Conservation (phyloP, 2,329 filamentous ascomycete genomes). For the Ophiostoma australiae region DNA sequence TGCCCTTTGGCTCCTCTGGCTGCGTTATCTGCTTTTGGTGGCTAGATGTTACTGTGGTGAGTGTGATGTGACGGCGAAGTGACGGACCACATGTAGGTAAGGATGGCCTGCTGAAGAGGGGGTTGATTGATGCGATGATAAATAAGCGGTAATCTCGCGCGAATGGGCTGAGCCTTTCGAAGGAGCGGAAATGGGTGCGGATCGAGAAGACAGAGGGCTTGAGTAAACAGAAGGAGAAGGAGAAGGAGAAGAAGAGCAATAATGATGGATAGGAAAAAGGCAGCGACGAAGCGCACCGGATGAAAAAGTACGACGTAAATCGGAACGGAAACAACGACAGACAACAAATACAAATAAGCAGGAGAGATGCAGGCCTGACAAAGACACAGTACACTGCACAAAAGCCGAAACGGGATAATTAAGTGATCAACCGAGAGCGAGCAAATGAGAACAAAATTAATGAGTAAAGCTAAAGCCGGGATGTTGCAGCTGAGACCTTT, state of each 20-base stretch:
- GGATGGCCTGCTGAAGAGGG: neutral
- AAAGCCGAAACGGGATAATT: conserved; percentile 10
- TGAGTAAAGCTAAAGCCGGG: neutral
- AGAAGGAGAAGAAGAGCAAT: neutral
- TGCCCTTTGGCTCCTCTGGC: neutral
- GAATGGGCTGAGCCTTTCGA: neutral
- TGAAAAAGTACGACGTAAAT: neutral
- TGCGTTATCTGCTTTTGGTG: neutral
- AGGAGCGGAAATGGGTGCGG: neutral
- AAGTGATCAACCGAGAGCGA: neutral
- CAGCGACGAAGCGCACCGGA: neutral
- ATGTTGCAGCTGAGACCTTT: neutral
- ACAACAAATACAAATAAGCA: neutral
- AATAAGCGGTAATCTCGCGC: neutral
- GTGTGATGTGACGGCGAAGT: neutral
- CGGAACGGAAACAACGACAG: neutral
- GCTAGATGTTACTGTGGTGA: neutral
- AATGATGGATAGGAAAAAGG: neutral
- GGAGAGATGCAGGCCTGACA: neutral
- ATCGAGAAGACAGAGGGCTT: neutral
- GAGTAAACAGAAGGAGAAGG: neutral
- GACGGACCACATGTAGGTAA: neutral
- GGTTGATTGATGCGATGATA: neutral
- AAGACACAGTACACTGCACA: neutral
- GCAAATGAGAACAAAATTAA: neutral